Evolutionary conservation across 1,284 basidiomycete genomes (phyloP).

Genomic region (Cutaneotrichosporon mucoides): DNA sequence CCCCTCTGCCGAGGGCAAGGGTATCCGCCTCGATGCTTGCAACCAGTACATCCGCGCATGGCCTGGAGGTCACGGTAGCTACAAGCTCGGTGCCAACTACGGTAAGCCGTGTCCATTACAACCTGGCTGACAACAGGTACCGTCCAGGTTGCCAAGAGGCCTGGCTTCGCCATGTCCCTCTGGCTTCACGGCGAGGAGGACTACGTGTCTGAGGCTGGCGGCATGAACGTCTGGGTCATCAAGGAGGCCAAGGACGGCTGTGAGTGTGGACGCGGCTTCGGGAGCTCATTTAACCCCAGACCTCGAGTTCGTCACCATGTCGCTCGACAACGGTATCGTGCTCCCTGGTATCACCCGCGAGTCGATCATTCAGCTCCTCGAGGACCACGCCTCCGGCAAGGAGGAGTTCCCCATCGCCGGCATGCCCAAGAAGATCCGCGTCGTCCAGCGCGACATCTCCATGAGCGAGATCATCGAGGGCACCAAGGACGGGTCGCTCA

Average conservation of each 20-base stretch:
- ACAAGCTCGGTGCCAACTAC: conserved; percentile 48
- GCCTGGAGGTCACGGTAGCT: conserved; percentile 44
- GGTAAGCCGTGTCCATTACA: conserved; percentile 21
- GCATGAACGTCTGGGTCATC: conserved; percentile 46
- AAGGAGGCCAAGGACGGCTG: conserved; percentile 41
- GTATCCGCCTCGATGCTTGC: conserved; percentile 40
- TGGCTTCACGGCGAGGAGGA: conserved; percentile 46
- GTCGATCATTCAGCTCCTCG: conserved; percentile 41
- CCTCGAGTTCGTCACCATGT: conserved; percentile 46
- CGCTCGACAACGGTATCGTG: conserved; percentile 44
- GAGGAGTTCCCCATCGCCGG: conserved; percentile 34
- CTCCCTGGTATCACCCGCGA: conserved; percentile 45
- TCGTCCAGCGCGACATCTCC: conserved; percentile 44
- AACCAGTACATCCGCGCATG: conserved; percentile 45
- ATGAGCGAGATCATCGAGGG: conserved; percentile 42
- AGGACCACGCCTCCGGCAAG: conserved; percentile 34
- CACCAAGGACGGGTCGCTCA: conserved; percentile 36
- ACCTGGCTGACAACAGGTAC: conserved; percentile 25
- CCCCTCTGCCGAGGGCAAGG: conserved; percentile 27
- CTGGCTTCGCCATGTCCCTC: conserved; percentile 44
- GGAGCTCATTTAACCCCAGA: conserved; percentile 13
- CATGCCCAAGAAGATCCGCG: conserved; percentile 40
- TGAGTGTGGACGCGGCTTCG: conserved; percentile 12
- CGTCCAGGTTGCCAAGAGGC: conserved; percentile 42
- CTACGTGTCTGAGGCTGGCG: conserved; percentile 45